phyloP scores from a whole-genome alignment of 352 stramenopile genomes.

The Hyaloperonospora arabidopsidis region DNA sequence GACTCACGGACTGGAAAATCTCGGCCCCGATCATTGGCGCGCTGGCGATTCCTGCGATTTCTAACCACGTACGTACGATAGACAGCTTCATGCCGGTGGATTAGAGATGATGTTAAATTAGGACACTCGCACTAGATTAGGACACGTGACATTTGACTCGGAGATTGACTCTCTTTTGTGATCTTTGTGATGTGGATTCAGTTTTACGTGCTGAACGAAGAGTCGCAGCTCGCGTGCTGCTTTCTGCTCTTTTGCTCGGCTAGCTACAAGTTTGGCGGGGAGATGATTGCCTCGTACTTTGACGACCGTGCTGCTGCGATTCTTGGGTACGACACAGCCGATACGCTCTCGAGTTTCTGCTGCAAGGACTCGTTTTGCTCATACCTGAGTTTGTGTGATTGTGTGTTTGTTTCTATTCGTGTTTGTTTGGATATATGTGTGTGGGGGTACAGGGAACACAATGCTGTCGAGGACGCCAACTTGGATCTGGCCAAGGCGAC shows the following conservation, averaged over 20 bases:
- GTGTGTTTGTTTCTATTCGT: slow-evolving; percentile 5
- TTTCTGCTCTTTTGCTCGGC: slow-evolving; percentile 83
- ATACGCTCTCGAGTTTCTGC: background rate
- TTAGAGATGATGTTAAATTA: too few relatives aligned
- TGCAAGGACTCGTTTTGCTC: background rate
- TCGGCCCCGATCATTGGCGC: slow-evolving; percentile 63
- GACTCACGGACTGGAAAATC: slow-evolving; percentile 82
- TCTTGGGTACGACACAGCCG: slow-evolving; percentile 37
- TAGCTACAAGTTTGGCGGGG: slow-evolving; percentile 79
- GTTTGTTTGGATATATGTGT: too few relatives aligned
- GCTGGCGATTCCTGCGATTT: slow-evolving; percentile 65
- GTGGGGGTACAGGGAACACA: slow-evolving; percentile 53
- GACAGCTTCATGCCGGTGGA: background rate
- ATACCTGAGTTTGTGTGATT: background rate
- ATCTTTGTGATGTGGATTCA: slow-evolving; percentile 12
- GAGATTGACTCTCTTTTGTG: slow-evolving; percentile 7
- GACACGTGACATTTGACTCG: too few relatives aligned
- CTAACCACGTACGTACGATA: slow-evolving; percentile 71
- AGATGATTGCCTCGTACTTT: slow-evolving; percentile 82
- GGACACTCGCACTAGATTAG: too few relatives aligned
- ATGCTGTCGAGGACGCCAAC: slow-evolving; percentile 79
- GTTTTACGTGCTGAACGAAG: slow-evolving; percentile 83
- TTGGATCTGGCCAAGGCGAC: slow-evolving; percentile 78
- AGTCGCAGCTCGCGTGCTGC: slow-evolving; percentile 77
- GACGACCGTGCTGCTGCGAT: slow-evolving; percentile 68